Conservation (phyloP, 1,284 basidiomycete genomes). For the Marasmius fiardii region DNA sequence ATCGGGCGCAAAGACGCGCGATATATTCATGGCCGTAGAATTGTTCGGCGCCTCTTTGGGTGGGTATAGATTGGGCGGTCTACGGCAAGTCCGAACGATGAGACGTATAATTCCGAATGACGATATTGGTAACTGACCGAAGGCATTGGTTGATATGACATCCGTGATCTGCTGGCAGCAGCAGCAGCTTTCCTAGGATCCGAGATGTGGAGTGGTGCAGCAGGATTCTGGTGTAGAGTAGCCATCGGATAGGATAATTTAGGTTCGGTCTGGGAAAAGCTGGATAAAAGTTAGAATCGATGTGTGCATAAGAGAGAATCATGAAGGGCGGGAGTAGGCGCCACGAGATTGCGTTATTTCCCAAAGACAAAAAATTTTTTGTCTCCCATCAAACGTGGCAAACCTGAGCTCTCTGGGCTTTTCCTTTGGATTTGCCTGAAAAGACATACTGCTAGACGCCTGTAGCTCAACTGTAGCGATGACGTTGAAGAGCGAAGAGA, state of each 20-base stretch:
- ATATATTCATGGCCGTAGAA: constrained; percentile 80
- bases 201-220: background rate
- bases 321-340: background rate
- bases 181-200: background rate
- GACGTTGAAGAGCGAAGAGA: no score
- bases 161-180: background rate
- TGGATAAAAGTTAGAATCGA: background rate
- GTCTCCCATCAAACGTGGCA: background rate
- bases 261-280: background rate
- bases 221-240: background rate
- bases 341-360: background rate
- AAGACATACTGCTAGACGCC: no score
- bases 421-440: background rate
- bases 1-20: constrained; percentile 63
- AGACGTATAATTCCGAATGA: background rate
- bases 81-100: background rate
- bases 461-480: no score
- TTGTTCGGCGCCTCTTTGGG: constrained; percentile 42
- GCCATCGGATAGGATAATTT: background rate
- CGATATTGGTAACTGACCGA: background rate
- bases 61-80: constrained; percentile 3
- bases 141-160: constrained; percentile 2
- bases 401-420: no score
- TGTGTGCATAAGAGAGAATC: background rate
- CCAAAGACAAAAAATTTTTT: constrained; percentile 14